Conservation (phyloP, 805 yeast genomes). For the Starmerella sp. region DNA sequence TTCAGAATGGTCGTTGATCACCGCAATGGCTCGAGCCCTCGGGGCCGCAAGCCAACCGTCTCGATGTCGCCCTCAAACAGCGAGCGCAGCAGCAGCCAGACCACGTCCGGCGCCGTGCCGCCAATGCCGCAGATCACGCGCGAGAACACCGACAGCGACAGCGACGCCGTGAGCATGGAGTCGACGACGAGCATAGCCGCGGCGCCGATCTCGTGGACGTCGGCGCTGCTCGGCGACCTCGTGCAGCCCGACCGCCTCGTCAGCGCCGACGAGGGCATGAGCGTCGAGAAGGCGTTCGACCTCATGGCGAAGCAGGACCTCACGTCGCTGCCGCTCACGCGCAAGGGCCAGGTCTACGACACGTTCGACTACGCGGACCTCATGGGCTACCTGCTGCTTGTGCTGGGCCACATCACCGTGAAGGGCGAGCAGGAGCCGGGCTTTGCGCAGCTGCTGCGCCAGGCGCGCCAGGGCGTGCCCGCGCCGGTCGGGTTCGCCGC, state of each 20-base stretch:
- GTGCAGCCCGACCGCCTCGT: slow-evolving; percentile 71
- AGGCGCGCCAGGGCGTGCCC: slow-evolving; percentile 76
- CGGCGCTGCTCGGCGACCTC: slow-evolving; percentile 53
- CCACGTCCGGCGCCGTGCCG: neutral
- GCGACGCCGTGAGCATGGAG: slow-evolving; percentile 18
- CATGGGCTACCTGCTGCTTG: slow-evolving; percentile 72
- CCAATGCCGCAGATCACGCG: neutral
- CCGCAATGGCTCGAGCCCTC: slow-evolving; percentile 1
- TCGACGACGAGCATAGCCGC: slow-evolving; percentile 7
- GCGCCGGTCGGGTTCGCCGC: slow-evolving; percentile 87
- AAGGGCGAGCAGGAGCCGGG: slow-evolving; percentile 27
- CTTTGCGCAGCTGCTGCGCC: slow-evolving; percentile 36
- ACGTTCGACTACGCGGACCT: slow-evolving; percentile 89
- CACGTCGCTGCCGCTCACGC: slow-evolving; percentile 70
- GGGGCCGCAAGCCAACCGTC: neutral
- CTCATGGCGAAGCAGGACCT: slow-evolving; percentile 58
- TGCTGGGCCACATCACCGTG: slow-evolving; percentile 54
- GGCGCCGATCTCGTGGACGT: slow-evolving; percentile 16
- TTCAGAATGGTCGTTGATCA: neutral
- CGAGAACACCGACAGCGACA: slow-evolving; percentile 16
- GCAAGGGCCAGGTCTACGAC: slow-evolving; percentile 26
- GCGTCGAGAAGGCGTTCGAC: slow-evolving; percentile 85
- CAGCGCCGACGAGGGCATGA: slow-evolving; percentile 49
- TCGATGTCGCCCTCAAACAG: neutral
- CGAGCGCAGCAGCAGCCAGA: neutral